These are phyloP conservation scores for Eimeria zaria DNA, from an alignment of 169 alveolate species.

Conservation along the genomic window DNA sequence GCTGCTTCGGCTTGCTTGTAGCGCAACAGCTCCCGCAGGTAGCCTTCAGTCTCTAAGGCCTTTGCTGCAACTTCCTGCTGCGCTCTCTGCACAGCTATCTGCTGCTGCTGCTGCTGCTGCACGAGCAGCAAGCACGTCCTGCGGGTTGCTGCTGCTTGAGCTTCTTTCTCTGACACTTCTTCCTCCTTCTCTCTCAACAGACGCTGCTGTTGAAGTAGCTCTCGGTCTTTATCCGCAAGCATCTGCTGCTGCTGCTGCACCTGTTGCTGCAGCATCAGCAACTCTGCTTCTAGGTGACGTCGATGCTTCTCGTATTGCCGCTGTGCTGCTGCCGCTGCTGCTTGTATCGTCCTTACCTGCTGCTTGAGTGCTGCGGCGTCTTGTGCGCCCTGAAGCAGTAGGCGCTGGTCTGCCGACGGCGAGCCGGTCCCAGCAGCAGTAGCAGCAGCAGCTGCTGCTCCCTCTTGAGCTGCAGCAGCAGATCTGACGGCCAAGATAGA, in stretches of 20 bases:
- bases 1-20: slow-evolving; percentile 80
- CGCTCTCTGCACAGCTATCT: slow-evolving; percentile 74
- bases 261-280: slow-evolving; percentile 62
- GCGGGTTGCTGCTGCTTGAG: slow-evolving; percentile 75
- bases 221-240: slow-evolving; percentile 71
- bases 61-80: slow-evolving; percentile 81
- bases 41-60: slow-evolving; percentile 78
- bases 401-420: slow-evolving; percentile 7
- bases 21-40: slow-evolving; percentile 81
- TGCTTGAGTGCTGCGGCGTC: slow-evolving; percentile 54
- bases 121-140: slow-evolving; percentile 77
- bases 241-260: slow-evolving; percentile 72
- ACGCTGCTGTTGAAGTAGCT: slow-evolving; percentile 58
- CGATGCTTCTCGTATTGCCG: slow-evolving; percentile 60
- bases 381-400: slow-evolving; percentile 6
- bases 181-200: slow-evolving; percentile 74
- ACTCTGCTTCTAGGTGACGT: slow-evolving; percentile 60
- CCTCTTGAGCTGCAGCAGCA: slow-evolving; percentile 49
- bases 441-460: slow-evolving; percentile 26
- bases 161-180: slow-evolving; percentile 74
- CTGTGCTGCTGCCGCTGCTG: slow-evolving; percentile 70
- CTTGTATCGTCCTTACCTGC: slow-evolving; percentile 45
- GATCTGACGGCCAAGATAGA: slow-evolving; percentile 67
- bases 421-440: slow-evolving; percentile 48
- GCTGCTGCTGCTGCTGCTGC: slow-evolving; percentile 75